These are phyloP conservation scores for Gaeumannomyces tritici DNA, from an alignment of 2,329 filamentous ascomycete species.

Conservation along the genomic window DNA sequence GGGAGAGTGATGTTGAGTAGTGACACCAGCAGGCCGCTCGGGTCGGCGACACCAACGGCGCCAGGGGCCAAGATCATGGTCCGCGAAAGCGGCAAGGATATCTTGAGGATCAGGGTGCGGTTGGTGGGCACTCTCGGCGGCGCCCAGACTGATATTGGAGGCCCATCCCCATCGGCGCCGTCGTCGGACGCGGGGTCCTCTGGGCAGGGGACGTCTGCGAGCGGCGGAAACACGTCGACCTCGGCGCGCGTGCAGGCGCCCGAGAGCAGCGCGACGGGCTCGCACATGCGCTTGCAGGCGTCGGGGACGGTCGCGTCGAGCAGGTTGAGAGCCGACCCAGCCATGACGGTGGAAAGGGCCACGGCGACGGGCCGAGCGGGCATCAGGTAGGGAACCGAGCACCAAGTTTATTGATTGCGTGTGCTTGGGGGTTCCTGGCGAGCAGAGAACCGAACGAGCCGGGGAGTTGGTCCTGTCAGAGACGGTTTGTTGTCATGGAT, in stretches of 20 bases:
- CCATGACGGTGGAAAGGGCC: background rate
- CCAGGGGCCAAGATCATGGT: background rate
- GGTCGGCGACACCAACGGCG: background rate
- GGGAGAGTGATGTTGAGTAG: no score
- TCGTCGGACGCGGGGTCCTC: background rate
- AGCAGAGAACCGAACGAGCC: background rate
- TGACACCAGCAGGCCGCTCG: background rate
- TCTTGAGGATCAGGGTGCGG: background rate
- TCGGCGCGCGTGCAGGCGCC: slow-evolving; percentile 5
- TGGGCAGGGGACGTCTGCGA: background rate
- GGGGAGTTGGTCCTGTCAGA: background rate
- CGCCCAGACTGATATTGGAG: background rate
- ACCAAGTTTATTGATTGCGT: background rate
- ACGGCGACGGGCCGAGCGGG: background rate
- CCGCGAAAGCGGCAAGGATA: background rate
- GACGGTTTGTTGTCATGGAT: background rate
- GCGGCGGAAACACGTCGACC: background rate
- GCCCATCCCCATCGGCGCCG: background rate
- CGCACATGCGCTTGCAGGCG: slow-evolving; percentile 4
- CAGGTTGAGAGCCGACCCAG: slow-evolving; percentile 2
- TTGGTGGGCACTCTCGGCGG: background rate
- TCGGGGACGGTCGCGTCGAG: slow-evolving; percentile 1
- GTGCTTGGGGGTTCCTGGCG: background rate
- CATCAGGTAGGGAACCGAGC: background rate
- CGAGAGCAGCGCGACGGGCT: slow-evolving; percentile 7